Percentiles rank a stretch among this genome's conserved stretches.
These are phyloP conservation scores for Gautieria morchelliformis DNA, from an alignment of 768 basidiomycete species.

Conservation along the genomic window DNA sequence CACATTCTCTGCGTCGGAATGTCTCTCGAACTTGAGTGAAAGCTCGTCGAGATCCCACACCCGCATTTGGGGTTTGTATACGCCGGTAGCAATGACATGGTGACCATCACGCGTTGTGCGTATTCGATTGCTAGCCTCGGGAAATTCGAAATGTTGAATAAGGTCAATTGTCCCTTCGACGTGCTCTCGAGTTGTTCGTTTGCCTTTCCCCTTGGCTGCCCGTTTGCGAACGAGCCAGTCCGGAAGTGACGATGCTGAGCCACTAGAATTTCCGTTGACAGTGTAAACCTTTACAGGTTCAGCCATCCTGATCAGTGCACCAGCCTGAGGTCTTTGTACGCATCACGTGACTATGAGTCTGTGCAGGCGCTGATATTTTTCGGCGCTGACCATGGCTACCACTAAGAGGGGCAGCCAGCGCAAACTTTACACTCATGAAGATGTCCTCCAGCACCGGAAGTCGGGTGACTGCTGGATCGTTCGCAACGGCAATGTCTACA, in stretches of 20 bases:
- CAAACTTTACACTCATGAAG: conserved; percentile 55
- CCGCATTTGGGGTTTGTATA: conserved; percentile 95
- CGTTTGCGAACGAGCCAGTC: conserved; percentile 85
- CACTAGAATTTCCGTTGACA: conserved; percentile 84
- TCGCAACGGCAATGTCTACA: conserved; percentile 76
- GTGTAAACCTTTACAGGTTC: conserved; percentile 79
- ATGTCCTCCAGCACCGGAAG: conserved; percentile 57
- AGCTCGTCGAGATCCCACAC: conserved; percentile 94
- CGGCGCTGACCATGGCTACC: neutral
- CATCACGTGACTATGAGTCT: neutral
- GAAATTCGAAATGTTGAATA: conserved; percentile 94
- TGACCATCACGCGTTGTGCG: conserved; percentile 88
- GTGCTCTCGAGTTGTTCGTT: conserved; percentile 54
- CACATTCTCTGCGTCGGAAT: conserved; percentile 93
- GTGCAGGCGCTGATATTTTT: neutral
- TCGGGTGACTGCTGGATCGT: conserved; percentile 72
- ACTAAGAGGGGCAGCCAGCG: neutral
- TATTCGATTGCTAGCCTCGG: conserved; percentile 88
- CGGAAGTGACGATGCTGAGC: conserved; percentile 85
- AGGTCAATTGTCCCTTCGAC: conserved; percentile 82
- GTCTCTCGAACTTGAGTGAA: conserved; percentile 89
- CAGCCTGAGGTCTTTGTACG: neutral
- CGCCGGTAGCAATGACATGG: conserved; percentile 89
- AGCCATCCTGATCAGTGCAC: conserved; percentile 17
- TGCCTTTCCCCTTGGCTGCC: conserved; percentile 50